Evolutionary conservation across 208 protist species (phyloP), one percentile per base, ranked within the genome.

Genomic region (Trypanosoma avium): DNA sequence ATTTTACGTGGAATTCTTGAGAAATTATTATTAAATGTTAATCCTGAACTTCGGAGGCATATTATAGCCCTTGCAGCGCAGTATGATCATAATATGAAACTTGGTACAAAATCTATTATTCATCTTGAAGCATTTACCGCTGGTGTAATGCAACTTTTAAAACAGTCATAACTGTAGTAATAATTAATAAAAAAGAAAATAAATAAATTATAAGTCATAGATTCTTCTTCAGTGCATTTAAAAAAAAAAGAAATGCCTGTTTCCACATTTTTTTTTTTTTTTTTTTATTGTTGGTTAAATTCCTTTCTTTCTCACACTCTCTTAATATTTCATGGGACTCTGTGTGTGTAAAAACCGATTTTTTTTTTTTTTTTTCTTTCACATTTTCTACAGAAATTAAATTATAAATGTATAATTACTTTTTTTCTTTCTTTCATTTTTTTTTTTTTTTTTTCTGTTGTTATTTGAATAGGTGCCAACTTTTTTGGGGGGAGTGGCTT

Each of bases 121-220:
- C 99, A 99, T 74, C 68, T 99, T 9, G 99, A 99, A 75, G 99
- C 99, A 0, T 99, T 99, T 73, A 73, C 97, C 8, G 87, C 91
- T 0, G 77, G 74, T 21, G 86, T 92, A 6, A 96, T 96, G 91
- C 74, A 84, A 63, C 64, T 90, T n/a, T 56, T 94, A 13, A 96
- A 96, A 58, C 38, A 56, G 30, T 10, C 15, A 32, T 62, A 61
- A 27, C n/a, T 42, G 13, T 9, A 13, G 2, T 30, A 36, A 45
- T n/a, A n/a, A n/a, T n/a, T n/a, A n/a, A n/a, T n/a, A n/a, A n/a
- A n/a, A n/a, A n/a, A n/a, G n/a, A n/a, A n/a, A n/a, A n/a, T n/a
- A n/a, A n/a, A n/a, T n/a, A n/a, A n/a, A n/a, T n/a, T n/a, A n/a
- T n/a, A n/a, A n/a, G n/a, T n/a, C n/a, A n/a, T n/a, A n/a, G n/a